Conservation (phyloP, 768 basidiomycete species). For the Porphyrellus cyaneotinctus region DNA sequence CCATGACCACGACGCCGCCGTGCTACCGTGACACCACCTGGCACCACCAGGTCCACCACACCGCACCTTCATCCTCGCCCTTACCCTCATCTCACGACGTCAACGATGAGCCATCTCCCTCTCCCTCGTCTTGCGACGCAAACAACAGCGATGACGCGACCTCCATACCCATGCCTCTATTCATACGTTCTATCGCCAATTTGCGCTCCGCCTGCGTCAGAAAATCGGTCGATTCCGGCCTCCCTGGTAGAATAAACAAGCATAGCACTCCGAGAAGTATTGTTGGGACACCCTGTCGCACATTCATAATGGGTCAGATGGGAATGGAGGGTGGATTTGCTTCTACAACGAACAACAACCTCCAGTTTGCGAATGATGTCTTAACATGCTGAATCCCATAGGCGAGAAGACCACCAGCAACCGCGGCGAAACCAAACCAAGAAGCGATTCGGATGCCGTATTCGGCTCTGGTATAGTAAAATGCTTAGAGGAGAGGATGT, state of each 20-base stretch:
- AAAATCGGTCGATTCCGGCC: conserved; percentile 34
- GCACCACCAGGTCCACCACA: too few species aligned
- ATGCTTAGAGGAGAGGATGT: conserved; percentile 30
- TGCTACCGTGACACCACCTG: too few species aligned
- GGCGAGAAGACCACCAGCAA: conserved; percentile 52
- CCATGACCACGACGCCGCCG: too few species aligned
- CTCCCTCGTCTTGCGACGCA: too few species aligned
- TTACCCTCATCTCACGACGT: too few species aligned
- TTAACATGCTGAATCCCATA: conserved; percentile 47
- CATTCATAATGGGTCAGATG: background rate
- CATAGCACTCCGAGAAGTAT: conserved; percentile 28
- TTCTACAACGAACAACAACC: conserved; percentile 32
- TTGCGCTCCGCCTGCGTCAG: conserved; percentile 33
- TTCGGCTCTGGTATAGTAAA: conserved; percentile 48
- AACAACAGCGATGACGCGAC: too few species aligned
- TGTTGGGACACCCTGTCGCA: conserved; percentile 54
- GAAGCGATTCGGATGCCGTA: conserved; percentile 45
- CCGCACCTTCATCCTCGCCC: too few species aligned
- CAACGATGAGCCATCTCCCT: too few species aligned
- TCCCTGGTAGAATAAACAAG: conserved; percentile 27
- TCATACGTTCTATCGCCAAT: conserved; percentile 33
- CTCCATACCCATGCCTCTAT: conserved; percentile 40
- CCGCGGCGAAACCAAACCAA: conserved; percentile 54
- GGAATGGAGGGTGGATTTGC: background rate
- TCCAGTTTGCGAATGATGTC: conserved; percentile 39